Evolutionary conservation across 2,329 filamentous ascomycete genomes (phyloP), one percentile per base, ranked within the genome.

Genomic region (Hypoxylon sp.): DNA sequence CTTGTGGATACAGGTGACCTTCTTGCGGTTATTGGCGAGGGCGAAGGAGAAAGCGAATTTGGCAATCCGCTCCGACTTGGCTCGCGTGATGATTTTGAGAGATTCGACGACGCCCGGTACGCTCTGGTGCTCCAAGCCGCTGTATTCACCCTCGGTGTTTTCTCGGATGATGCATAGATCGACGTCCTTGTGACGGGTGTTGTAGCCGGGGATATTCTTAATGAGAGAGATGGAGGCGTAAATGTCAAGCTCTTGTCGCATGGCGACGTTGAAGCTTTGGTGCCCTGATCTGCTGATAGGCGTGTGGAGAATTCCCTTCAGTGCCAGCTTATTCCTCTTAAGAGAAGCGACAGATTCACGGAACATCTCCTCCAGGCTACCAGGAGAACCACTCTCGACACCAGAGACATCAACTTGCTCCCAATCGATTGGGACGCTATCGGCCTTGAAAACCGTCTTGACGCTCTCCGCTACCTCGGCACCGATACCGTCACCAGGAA

Each of bases 131-230:
- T 99, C 96, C 70, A 99, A 91, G 70, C 96, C 96, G 73, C 94
- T 98, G 89, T 99, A 99, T 88, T 99, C 96, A 80, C 96, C 96
- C 89, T 99, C 96, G 80, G 96, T 99, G 88, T 99, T 99, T 88
- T 99, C 96, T 85, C 96, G 96, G 85, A 99, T 98, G 84, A 99
- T 98, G 90, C 94, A 97, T 76, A 98, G 90, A 83, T 99, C 96
- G 81, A 99, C 93, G 83, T 96, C 89, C 84, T 97, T 92, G 89
- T 99, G 96, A 81, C 96, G 94, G 72, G 96, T 99, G 85, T 96
- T 85, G 88, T 98, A 98, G 79, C 96, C 96, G 77, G 96, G 96
- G 79, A 99, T 98, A 88, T 99, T 99, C 92, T 98, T 98, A 88
- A 99, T 94, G 75, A 98, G 88, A 79, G 94, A 93, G 81, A 99